phyloP scores from a whole-genome alignment of 306 rosid species.

The Prunus salicina region DNA sequence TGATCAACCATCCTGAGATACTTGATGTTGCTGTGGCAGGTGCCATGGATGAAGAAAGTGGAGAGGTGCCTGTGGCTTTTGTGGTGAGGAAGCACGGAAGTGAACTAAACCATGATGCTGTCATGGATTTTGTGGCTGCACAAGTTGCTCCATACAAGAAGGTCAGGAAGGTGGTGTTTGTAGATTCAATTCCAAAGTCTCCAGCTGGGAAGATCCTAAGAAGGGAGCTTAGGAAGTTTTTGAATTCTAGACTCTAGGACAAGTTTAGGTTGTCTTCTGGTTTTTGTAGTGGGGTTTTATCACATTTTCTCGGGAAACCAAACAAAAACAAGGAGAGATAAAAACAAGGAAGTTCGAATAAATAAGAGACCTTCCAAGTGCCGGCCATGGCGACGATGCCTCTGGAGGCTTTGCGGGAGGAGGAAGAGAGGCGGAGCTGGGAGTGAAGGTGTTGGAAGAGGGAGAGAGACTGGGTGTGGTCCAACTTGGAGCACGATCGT shows the following conservation, averaged over 20 bases:
- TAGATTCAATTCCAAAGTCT: conserved; percentile 64
- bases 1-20: conserved; percentile 46
- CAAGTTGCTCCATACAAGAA: conserved; percentile 86
- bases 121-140: conserved; percentile 60
- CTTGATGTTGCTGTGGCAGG: conserved; percentile 40
- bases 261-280: neutral
- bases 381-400: conserved; percentile 83
- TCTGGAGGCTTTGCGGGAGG: conserved; percentile 61
- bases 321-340: neutral
- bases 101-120: conserved; percentile 35
- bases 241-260: conserved; percentile 48
- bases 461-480: conserved; percentile 38
- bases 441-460: conserved; percentile 48
- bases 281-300: neutral
- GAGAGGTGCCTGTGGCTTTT: conserved; percentile 83
- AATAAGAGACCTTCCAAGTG: conserved; percentile 61
- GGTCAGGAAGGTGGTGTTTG: conserved; percentile 70
- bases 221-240: conserved; percentile 42
- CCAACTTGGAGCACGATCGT: conserved; percentile 49
- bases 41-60: conserved; percentile 51
- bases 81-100: conserved; percentile 71
- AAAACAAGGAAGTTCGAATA: neutral
- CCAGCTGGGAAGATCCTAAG: conserved; percentile 81
- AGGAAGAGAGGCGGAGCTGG: conserved; percentile 58
- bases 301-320: no score